Evolutionary conservation across 768 basidiomycete genomes (phyloP).

Genomic region (Amanita jacksonii): DNA sequence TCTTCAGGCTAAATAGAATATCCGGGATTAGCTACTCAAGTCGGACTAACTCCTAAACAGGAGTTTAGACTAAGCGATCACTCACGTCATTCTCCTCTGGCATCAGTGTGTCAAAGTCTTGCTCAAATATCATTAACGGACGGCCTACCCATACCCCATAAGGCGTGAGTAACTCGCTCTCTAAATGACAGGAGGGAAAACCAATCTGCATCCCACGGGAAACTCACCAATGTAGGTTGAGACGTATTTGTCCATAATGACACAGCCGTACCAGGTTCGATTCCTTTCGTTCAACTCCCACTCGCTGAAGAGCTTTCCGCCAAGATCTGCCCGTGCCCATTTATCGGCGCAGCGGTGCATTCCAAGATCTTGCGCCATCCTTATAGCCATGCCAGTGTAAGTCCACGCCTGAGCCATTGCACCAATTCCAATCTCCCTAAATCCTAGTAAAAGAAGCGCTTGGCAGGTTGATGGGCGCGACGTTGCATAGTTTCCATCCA

Average conservation of each 20-base stretch:
- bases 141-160: conserved; percentile 33
- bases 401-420: conserved; percentile 87
- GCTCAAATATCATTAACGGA: conserved; percentile 64
- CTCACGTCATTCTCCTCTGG: conserved; percentile 52
- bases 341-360: conserved; percentile 76
- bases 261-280: conserved; percentile 72
- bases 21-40: neutral
- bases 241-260: conserved; percentile 73
- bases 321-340: conserved; percentile 55
- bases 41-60: conserved; percentile 5
- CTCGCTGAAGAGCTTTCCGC: conserved; percentile 44
- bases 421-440: conserved; percentile 80
- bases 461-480: conserved; percentile 70
- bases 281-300: conserved; percentile 62
- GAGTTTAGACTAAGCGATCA: conserved; percentile 7
- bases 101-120: conserved; percentile 66
- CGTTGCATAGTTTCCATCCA: conserved; percentile 61
- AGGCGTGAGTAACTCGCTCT: conserved; percentile 3
- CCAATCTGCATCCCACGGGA: neutral
- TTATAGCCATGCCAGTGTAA: conserved; percentile 78
- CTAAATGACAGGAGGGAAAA: conserved; percentile 6
- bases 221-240: conserved; percentile 63
- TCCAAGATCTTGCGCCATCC: conserved; percentile 89
- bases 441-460: conserved; percentile 71
- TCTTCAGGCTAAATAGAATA: conserved; percentile 37